phyloP scores from a whole-genome alignment of 306 rosid species.

The Datisca glomerata region DNA sequence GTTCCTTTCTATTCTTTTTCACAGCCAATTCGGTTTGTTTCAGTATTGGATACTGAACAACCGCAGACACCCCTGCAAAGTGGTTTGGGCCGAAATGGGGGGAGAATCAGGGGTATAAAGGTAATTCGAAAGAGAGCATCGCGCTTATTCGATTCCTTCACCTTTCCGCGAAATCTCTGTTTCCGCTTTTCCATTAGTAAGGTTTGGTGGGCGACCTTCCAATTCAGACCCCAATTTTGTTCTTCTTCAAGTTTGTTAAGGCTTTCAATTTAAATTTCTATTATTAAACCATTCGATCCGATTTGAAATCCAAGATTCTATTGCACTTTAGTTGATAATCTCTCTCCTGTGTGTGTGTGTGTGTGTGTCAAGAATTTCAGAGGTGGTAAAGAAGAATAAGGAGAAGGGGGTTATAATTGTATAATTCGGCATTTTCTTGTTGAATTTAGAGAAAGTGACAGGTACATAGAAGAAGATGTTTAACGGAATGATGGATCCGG shows the following conservation, averaged over 20 bases:
- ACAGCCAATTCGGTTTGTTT: too few species aligned
- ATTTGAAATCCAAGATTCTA: neutral
- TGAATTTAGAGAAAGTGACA: neutral
- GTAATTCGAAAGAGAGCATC: too few species aligned
- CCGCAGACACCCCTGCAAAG: too few species aligned
- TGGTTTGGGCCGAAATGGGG: too few species aligned
- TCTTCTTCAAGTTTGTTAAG: neutral
- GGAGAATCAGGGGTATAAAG: too few species aligned
- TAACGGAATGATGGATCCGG: conserved; percentile 91
- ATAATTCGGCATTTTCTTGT: too few species aligned
- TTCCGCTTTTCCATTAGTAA: conserved; percentile 6
- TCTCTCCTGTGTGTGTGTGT: too few species aligned
- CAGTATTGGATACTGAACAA: too few species aligned
- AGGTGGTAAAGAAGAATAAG: neutral
- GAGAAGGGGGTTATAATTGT: too few species aligned
- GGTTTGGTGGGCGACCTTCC: conserved; percentile 44
- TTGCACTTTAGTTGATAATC: neutral
- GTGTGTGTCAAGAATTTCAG: too few species aligned
- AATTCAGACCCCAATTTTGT: conserved; percentile 21
- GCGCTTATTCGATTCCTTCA: conserved; percentile 3
- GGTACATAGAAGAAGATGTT: conserved; percentile 21
- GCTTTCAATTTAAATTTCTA: neutral
- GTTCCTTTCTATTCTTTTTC: too few species aligned
- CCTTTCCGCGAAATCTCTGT: neutral
- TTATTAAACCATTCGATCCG: neutral